Base-by-base conservation (phyloP, 1,284 basidiomycete genomes). In the Apiotrichum akiyoshidainum region DNA sequence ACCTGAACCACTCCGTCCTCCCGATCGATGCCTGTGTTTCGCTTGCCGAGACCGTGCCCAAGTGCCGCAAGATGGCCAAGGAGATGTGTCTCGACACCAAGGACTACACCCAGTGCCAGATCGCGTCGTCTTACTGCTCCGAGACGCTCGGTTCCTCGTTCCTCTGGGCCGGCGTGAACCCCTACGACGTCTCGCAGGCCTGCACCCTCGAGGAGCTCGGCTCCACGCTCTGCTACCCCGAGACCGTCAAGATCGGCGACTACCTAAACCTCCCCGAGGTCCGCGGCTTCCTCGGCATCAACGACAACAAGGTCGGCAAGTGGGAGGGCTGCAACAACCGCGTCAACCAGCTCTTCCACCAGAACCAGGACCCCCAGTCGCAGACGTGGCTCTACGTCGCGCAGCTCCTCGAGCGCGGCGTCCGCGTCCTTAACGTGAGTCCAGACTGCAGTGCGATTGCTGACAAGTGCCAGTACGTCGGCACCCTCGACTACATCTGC, bases 401-500 rank as follows among this genome's bases (percentile, higher is more conserved):
- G 1, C 85, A 81, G 2, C 81, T 93, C 39, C 83, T 92, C 21
- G 89, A 92, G 69, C 83, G 88, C 34, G 86, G 86, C 7, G 74
- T 92, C 44, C 81, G 84, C 21, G 78, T 90, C 31, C 79, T 92
- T 50, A 85, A 90, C 60, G 42, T 44, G 19, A 44, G 42, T 21
- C 1, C 17, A 5, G 17, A 3, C 42, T 1, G 21, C 19, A 1
- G 8, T 10, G 7, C 11, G 5, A 8, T 44, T 5, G 9, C n/a
- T 21, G 17, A 21, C n/a, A 5, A n/a, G n/a, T n/a, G 42, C 5
- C n/a, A 44, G 42, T 73, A 71, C 58, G 68, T 67, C 52, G 71
- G 75, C 26, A 87, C 86, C 41, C 87, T 85, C 65, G 88, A 89
- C 71, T 88, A 85, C 83, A 58, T 87, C 69, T 90, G 87, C 74